Evolutionary conservation across 1,139 yeast genomes (phyloP), one percentile per base, ranked within the genome.

Genomic region (Debaryomyces fabryi): DNA sequence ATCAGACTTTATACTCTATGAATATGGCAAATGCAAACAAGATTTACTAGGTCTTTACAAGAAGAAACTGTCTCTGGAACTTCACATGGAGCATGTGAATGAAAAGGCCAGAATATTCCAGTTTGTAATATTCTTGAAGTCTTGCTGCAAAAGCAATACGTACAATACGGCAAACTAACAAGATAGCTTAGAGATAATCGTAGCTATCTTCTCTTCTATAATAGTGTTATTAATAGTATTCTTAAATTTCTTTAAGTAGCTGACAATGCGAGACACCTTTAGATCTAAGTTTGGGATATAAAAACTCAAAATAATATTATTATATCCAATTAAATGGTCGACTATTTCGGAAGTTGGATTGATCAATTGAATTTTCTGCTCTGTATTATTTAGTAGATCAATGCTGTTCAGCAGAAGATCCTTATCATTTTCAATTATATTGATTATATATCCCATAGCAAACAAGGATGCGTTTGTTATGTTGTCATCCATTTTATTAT

Each of bases 401-500:
- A 42, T 27, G 18, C 16, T 18, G 5, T 15, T 21, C n/a, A 20
- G 15, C 20, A 15, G 21, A 10, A 32, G 12, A 29, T 10, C 23
- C 27, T 21, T 33, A n/a, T 24, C 32, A 16, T 27, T 8, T n/a
- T 42, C 46, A 4, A 46, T n/a, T 12, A 32, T 23, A 30, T 46
- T 46, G n/a, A 46, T 39, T 20, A 46, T 29, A 20, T 37, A 46
- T 10, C 49, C 49, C 43, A 42, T 37, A 6, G 49, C 32, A 29
- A 46, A 39, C 9, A 46, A 29, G 6, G 46, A 39, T 6, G 44
- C 33, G 37, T 42, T 40, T 12, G 18, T 24, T 9, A 40, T 27
- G 16, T 21, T 24, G 3, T 27, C 41, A 30, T 27, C 38, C 18
- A n/a, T n/a, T 4, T 27, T n/a, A 3, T 24, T 40, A 16, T 23